Evolutionary conservation across 2,329 filamentous ascomycete species (phyloP).

Genomic region (Ascomycota sp.): DNA sequence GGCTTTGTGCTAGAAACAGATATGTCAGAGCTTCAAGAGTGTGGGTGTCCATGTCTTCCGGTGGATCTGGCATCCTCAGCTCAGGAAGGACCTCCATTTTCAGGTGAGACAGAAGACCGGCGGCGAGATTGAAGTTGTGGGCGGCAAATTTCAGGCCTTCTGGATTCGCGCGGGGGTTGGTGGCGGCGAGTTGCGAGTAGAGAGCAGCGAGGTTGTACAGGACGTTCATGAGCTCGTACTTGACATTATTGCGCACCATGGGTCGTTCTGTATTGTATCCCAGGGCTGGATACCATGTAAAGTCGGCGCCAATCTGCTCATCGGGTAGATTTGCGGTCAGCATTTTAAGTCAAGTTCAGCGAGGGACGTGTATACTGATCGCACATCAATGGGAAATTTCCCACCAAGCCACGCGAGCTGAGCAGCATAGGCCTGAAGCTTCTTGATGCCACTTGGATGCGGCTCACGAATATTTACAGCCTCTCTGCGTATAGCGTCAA

Average conservation of each 20-base stretch:
- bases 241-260: constrained; percentile 40
- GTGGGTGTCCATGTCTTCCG: constrained; percentile 84
- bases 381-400: constrained; percentile 86
- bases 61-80: constrained; percentile 55
- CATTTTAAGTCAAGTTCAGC: background rate
- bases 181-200: constrained; percentile 76
- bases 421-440: constrained; percentile 75
- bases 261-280: constrained; percentile 71
- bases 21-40: constrained; percentile 68
- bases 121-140: constrained; percentile 72
- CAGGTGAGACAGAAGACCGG: constrained; percentile 63
- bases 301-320: constrained; percentile 66
- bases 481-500: constrained; percentile 62
- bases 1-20: constrained; percentile 73
- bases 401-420: constrained; percentile 83
- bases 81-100: constrained; percentile 59
- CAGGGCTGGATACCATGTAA: constrained; percentile 84
- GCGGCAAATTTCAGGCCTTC: constrained; percentile 75
- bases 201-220: constrained; percentile 83
- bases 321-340: no score
- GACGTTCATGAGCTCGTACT: constrained; percentile 75
- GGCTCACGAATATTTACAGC: constrained; percentile 79
- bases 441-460: constrained; percentile 64
- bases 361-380: constrained; percentile 1
- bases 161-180: constrained; percentile 50